These are phyloP conservation scores for Tympanopsis confertula DNA, from an alignment of 2,329 filamentous ascomycete species.

Conservation along the genomic window DNA sequence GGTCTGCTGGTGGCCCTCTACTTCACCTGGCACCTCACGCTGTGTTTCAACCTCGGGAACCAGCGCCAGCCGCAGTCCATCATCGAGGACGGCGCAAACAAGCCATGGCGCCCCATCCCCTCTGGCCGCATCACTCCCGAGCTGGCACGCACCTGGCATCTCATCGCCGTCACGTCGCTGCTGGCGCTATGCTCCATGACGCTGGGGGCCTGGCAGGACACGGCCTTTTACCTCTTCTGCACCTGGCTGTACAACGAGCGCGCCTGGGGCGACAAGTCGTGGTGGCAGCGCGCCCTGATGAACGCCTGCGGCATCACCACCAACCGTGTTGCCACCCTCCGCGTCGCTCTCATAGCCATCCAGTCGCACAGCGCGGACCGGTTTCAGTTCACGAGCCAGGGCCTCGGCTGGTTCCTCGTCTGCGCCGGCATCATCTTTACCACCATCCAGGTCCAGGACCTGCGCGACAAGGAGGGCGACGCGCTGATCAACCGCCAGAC, in stretches of 20 bases:
- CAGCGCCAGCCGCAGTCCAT: slow-evolving; percentile 4
- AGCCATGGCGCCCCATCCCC: slow-evolving; percentile 5
- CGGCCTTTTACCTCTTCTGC: neutral
- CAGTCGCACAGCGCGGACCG: neutral
- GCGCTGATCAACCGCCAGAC: slow-evolving; percentile 8
- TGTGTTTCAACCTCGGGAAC: slow-evolving; percentile 3
- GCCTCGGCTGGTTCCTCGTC: slow-evolving; percentile 2
- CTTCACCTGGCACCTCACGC: slow-evolving; percentile 3
- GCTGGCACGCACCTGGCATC: slow-evolving; percentile 1
- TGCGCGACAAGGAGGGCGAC: slow-evolving; percentile 16
- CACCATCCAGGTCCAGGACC: slow-evolving; percentile 16
- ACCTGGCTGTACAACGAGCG: slow-evolving; percentile 2
- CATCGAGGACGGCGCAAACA: slow-evolving; percentile 5
- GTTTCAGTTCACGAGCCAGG: neutral
- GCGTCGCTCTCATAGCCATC: slow-evolving; percentile 2
- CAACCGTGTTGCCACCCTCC: slow-evolving; percentile 1
- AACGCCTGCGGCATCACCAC: slow-evolving; percentile 2
- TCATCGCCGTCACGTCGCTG: neutral
- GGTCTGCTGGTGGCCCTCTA: slow-evolving; percentile 1
- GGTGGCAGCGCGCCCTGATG: slow-evolving; percentile 1
- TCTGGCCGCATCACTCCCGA: slow-evolving; percentile 2
- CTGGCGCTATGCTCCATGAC: neutral
- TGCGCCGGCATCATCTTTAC: slow-evolving; percentile 3
- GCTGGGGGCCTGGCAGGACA: slow-evolving; percentile 2
- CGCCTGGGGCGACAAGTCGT: slow-evolving; percentile 1